Evolutionary conservation across 352 stramenopile genomes (phyloP).

Genomic region (Phytophthora pluvialis): DNA sequence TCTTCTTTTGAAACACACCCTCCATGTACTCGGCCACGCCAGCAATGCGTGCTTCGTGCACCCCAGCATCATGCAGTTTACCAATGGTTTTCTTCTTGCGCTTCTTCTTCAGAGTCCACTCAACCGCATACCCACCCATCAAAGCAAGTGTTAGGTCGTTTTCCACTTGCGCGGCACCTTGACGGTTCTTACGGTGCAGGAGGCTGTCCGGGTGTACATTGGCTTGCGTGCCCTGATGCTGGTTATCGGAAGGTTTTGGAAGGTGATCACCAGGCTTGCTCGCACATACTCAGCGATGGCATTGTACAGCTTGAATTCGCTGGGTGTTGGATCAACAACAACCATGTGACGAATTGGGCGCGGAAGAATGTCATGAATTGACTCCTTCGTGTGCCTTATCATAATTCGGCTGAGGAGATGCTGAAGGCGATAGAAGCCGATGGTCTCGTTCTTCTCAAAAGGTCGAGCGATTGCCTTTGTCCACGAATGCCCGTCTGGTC

Average conservation of each 20-base stretch:
- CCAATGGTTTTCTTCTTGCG: slow-evolving; percentile 49
- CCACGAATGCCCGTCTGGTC: slow-evolving; percentile 67
- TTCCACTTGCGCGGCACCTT: slow-evolving; percentile 47
- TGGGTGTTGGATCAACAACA: slow-evolving; percentile 58
- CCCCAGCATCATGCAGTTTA: slow-evolving; percentile 27
- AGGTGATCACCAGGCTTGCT: slow-evolving; percentile 60
- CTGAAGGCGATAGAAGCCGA: slow-evolving; percentile 71
- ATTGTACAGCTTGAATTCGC: slow-evolving; percentile 74
- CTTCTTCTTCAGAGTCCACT: slow-evolving; percentile 30
- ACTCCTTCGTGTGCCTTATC: slow-evolving; percentile 94
- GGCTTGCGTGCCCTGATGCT: not conserved
- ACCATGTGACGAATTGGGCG: slow-evolving; percentile 49
- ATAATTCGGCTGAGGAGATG: slow-evolving; percentile 90
- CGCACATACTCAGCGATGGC: slow-evolving; percentile 52
- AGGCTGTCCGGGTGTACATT: slow-evolving; percentile 60
- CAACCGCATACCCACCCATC: slow-evolving; percentile 48
- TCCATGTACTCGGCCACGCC: slow-evolving; percentile 50
- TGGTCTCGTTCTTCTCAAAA: slow-evolving; percentile 60
- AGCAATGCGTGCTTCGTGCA: slow-evolving; percentile 35
- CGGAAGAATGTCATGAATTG: slow-evolving; percentile 66
- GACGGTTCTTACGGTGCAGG: slow-evolving; percentile 63
- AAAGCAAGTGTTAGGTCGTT: slow-evolving; percentile 51
- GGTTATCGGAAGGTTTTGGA: slow-evolving; percentile 31
- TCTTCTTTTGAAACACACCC: slow-evolving; percentile 27
- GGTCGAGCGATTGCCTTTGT: slow-evolving; percentile 66